Base-by-base conservation (phyloP, 176 grass and related monocot genomes). In the Olyra latifolia region DNA sequence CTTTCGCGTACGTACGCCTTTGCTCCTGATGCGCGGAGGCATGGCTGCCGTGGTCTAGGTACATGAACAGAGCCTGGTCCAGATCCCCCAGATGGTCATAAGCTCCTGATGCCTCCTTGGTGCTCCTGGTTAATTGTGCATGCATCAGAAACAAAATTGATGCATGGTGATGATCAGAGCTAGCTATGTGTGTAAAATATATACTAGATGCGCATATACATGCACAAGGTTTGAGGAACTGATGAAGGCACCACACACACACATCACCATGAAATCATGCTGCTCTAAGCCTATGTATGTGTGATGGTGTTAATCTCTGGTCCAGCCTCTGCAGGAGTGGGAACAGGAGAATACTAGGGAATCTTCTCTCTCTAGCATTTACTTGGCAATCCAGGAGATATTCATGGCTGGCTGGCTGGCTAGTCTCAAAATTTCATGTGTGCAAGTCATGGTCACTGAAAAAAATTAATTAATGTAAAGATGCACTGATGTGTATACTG, bases 41-140 rank as follows among this genome's bases (percentile, higher is more conserved):
- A 60, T 93, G 80, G 74, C 75, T 41, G 77, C 78, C 82, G 45
- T 94, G 86, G 42, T 94, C 92, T 72, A 94, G 73, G 74, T 91
- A 94, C 89, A 94, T 87, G 89, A 89, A 91, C 83, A 94, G 59
- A 20, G 92, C 86, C 45, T 91, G 89, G 79, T 94, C 92, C 86
- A 91, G 74, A 55, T 94, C 92, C 4, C 92, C 92, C 68, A 94
- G 79, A 54, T 89, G 76, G 87, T 94, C 92, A 82, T 94, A 94
- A 45, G 80, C 86, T 40, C 86, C 92, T 24, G 79, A 68, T 10
- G 85, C 92, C 41, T 91, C 90, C 80, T 88, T 91, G 70, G 29
- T 22, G 66, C 72, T 81, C 76, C 80, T 81, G 40, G 9, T 75
- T 59, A 35, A 3, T 22, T 45, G 20, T n/a, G 32, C 41, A 8